Percentiles rank a stretch among this genome's conserved stretches.
Conservation (phyloP, 345 rosid genomes). For the Eucalyptus virginea region DNA sequence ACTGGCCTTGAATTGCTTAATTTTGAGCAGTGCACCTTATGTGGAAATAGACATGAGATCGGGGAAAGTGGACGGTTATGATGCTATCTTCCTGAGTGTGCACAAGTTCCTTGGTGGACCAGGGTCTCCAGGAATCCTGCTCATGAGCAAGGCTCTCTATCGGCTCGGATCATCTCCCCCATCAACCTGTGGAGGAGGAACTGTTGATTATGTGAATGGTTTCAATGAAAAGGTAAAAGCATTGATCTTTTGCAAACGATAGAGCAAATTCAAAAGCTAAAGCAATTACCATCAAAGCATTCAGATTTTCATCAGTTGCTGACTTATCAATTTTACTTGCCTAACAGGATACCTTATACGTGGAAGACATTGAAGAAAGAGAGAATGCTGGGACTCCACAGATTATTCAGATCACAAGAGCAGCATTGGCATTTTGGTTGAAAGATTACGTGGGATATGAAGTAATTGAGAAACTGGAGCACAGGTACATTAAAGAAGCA, state of each 20-base stretch:
- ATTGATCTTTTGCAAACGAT: not conserved
- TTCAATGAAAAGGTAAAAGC: conserved; percentile 26
- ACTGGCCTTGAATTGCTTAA: not conserved
- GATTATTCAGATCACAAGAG: conserved; percentile 32
- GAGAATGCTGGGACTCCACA: conserved; percentile 53
- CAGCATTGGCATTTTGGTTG: conserved; percentile 44
- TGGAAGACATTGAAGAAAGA: conserved; percentile 34
- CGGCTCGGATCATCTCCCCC: conserved; percentile 30
- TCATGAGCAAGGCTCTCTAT: conserved; percentile 38
- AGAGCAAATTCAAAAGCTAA: not conserved
- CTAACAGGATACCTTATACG: conserved; percentile 39
- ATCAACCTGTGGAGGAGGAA: conserved; percentile 56
- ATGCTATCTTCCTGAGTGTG: conserved; percentile 38
- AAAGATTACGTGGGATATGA: conserved; percentile 28
- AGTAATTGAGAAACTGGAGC: conserved; percentile 19
- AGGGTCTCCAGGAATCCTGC: conserved; percentile 41
- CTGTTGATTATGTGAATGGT: conserved; percentile 41
- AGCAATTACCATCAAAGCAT: not conserved
- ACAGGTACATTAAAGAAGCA: conserved; percentile 16
- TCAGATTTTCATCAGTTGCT: not conserved
- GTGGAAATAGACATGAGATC: conserved; percentile 42
- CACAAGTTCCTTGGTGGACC: conserved; percentile 60
- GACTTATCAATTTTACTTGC: not conserved
- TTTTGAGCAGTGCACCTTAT: conserved; percentile 27
- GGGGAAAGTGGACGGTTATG: conserved; percentile 37